These are phyloP conservation scores for Phylloporus gajari DNA, from an alignment of 1,284 basidiomycete genomes.

Conservation along the genomic window DNA sequence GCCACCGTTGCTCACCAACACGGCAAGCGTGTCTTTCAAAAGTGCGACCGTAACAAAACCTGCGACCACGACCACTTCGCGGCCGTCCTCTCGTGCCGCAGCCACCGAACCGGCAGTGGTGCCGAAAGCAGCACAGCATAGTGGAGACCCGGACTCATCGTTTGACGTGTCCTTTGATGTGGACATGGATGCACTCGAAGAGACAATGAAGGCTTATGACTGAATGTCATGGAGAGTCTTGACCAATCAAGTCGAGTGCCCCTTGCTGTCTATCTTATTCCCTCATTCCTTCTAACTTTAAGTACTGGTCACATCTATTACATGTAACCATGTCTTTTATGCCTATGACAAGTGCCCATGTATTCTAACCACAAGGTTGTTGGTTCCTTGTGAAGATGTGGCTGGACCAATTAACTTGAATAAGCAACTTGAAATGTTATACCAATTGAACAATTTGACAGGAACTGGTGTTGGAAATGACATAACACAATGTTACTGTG, in stretches of 20 bases:
- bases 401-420: background rate
- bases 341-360: constrained; percentile 11
- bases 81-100: background rate
- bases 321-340: constrained; percentile 13
- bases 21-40: constrained; percentile 6
- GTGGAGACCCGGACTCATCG: constrained; percentile 39
- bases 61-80: background rate
- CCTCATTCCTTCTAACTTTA: constrained; percentile 1
- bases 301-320: constrained; percentile 19
- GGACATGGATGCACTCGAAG: constrained; percentile 41
- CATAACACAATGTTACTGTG: no score
- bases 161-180: constrained; percentile 46
- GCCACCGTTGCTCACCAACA: constrained; percentile 38
- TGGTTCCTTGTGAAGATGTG: background rate
- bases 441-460: background rate
- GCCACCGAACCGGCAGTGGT: background rate
- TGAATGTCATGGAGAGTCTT: constrained; percentile 13
- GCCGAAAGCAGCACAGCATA: background rate
- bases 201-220: constrained; percentile 45
- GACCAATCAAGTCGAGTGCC: background rate
- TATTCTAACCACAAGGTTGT: constrained; percentile 1
- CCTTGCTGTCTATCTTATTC: constrained; percentile 3
- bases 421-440: background rate
- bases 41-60: constrained; percentile 15
- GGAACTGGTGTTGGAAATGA: background rate